Evolutionary conservation across 257 asterid species (phyloP).

Genomic region (Ballota nigra): DNA sequence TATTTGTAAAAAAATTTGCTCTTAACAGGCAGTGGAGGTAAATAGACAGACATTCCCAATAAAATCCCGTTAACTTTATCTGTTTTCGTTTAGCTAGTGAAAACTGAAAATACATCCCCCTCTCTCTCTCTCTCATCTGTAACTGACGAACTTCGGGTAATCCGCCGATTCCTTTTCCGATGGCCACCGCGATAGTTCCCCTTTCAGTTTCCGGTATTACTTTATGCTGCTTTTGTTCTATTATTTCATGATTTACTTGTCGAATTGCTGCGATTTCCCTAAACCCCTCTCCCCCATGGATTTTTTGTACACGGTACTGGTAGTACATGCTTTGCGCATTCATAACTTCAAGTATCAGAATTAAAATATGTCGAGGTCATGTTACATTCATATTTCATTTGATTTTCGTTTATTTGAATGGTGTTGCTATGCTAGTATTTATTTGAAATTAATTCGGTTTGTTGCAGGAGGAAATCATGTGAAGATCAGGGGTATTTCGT

Average conservation of each 20-base stretch:
- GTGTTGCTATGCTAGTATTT: not conserved
- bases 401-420: slow-evolving; percentile 2
- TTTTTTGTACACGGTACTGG: not conserved
- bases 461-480: slow-evolving; percentile 49
- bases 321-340: not conserved
- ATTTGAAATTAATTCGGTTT: slow-evolving; percentile 2
- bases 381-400: not conserved
- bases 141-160: not conserved
- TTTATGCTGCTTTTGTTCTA: not conserved
- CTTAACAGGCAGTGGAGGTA: too few relatives aligned
- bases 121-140: slow-evolving; percentile 12
- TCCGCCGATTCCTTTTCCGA: slow-evolving; percentile 26
- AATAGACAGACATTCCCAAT: not conserved
- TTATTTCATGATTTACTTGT: not conserved
- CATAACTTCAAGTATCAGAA: not conserved
- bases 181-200: slow-evolving; percentile 54
- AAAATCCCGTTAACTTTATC: slow-evolving; percentile 12
- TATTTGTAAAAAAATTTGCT: not conserved
- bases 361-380: not conserved
- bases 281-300: not conserved
- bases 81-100: not conserved
- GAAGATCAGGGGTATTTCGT: slow-evolving; percentile 26
- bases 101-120: not conserved
- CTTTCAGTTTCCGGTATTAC: slow-evolving; percentile 44
- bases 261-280: slow-evolving; percentile 2